Conservation (phyloP, 192 early-diverging fungal species). For the Entomortierella parvispora region DNA sequence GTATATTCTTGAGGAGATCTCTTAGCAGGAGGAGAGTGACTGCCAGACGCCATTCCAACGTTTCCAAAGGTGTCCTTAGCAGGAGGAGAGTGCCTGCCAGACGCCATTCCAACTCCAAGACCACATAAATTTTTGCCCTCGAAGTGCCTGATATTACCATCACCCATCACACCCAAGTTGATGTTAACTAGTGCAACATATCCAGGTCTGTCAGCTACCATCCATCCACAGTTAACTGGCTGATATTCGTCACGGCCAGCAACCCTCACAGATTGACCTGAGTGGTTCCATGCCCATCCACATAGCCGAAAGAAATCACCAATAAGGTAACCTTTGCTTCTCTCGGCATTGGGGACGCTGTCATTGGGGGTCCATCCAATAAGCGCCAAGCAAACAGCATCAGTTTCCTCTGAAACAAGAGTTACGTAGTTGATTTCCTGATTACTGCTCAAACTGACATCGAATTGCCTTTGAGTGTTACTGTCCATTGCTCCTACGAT, state of each 20-base stretch:
- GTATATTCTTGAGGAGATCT: slow-evolving; percentile 4
- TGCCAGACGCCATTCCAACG: too few species aligned
- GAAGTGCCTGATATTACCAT: not conserved
- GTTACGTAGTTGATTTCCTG: slow-evolving; percentile 9
- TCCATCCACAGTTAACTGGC: slow-evolving; percentile 2
- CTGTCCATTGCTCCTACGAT: not conserved
- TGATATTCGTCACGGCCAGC: not conserved
- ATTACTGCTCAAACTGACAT: not conserved
- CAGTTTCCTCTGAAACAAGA: not conserved
- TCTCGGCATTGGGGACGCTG: not conserved
- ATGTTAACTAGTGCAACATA: not conserved
- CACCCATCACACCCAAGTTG: slow-evolving; percentile 11
- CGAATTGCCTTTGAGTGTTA: slow-evolving; percentile 1
- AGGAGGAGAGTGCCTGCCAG: too few species aligned
- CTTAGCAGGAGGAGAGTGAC: not conserved
- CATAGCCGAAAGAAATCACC: slow-evolving; percentile 13
- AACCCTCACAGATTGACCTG: slow-evolving; percentile 2
- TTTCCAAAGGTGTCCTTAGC: too few species aligned
- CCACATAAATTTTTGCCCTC: not conserved
- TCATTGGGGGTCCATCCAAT: not conserved
- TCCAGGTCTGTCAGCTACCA: slow-evolving; percentile 1
- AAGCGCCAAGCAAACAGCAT: slow-evolving; percentile 8
- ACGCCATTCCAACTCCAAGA: slow-evolving; percentile 1
- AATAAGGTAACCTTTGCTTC: not conserved
- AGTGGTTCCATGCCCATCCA: slow-evolving; percentile 11